These are phyloP conservation scores for Naganishia antarctica DNA, from an alignment of 768 basidiomycete genomes.

Conservation along the genomic window DNA sequence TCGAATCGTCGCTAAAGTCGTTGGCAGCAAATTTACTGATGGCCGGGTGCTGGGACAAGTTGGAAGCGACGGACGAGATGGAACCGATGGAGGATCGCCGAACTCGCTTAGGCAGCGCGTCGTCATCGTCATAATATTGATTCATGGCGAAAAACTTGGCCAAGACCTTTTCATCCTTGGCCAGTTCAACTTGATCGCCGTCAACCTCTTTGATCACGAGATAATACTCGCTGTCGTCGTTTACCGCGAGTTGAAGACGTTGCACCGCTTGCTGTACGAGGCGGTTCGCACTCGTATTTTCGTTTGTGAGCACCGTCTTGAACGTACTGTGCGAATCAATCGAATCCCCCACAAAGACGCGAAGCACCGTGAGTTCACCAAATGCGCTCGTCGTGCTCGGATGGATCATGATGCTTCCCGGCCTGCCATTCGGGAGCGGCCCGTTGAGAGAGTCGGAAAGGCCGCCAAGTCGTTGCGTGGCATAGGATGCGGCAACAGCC, in stretches of 20 bases:
- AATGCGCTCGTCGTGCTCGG: slow-evolving; percentile 52
- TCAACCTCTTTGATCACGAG: slow-evolving; percentile 90
- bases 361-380: slow-evolving; percentile 85
- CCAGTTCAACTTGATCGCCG: slow-evolving; percentile 67
- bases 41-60: slow-evolving; percentile 88
- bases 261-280: slow-evolving; percentile 89
- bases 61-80: slow-evolving; percentile 87
- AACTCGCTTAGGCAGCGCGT: slow-evolving; percentile 63
- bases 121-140: slow-evolving; percentile 52
- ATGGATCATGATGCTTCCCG: slow-evolving; percentile 48
- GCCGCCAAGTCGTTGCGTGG: slow-evolving; percentile 39
- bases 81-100: slow-evolving; percentile 90
- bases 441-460: slow-evolving; percentile 8
- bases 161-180: slow-evolving; percentile 71
- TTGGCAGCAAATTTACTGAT: slow-evolving; percentile 93
- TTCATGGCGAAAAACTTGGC: slow-evolving; percentile 81
- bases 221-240: slow-evolving; percentile 71
- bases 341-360: slow-evolving; percentile 87
- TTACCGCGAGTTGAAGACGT: slow-evolving; percentile 64
- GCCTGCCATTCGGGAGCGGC: slow-evolving; percentile 31
- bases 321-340: slow-evolving; percentile 93
- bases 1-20: slow-evolving; percentile 93
- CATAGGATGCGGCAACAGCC: slow-evolving; percentile 58
- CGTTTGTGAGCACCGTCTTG: slow-evolving; percentile 90
- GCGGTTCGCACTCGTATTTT: slow-evolving; percentile 74